Evolutionary conservation across 2,329 filamentous ascomycete genomes (phyloP).

Genomic region (Cadophora gregata): DNA sequence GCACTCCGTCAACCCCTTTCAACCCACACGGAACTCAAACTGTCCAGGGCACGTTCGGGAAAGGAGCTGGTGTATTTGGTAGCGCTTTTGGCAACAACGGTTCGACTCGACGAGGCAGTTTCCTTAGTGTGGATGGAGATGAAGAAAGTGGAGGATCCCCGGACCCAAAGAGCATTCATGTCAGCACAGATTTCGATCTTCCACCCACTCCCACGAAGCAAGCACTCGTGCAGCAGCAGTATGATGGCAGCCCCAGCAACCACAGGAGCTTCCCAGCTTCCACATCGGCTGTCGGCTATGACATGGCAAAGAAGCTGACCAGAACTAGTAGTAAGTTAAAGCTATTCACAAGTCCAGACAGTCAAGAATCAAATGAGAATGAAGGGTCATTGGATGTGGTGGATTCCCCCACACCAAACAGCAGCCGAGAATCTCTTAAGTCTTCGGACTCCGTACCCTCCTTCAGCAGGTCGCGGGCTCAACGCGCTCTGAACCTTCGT

Average conservation of each 20-base stretch:
- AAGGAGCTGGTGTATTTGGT: slow-evolving; percentile 66
- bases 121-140: slow-evolving; percentile 81
- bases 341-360: slow-evolving; percentile 39
- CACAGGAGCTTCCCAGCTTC: slow-evolving; percentile 39
- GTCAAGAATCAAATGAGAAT: slow-evolving; percentile 39
- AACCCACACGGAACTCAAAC: slow-evolving; percentile 59
- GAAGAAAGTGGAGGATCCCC: slow-evolving; percentile 43
- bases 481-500: slow-evolving; percentile 42
- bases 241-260: slow-evolving; percentile 42
- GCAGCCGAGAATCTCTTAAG: slow-evolving; percentile 45
- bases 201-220: slow-evolving; percentile 96
- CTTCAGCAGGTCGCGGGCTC: slow-evolving; percentile 47
- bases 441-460: slow-evolving; percentile 48
- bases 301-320: slow-evolving; percentile 37
- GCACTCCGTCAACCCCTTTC: slow-evolving; percentile 82
- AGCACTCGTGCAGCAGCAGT: slow-evolving; percentile 46
- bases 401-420: slow-evolving; percentile 44
- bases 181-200: slow-evolving; percentile 70
- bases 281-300: slow-evolving; percentile 37
- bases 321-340: slow-evolving; percentile 47
- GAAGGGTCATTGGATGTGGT: slow-evolving; percentile 41
- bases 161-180: slow-evolving; percentile 67
- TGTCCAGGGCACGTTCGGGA: slow-evolving; percentile 55
- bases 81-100: slow-evolving; percentile 52
- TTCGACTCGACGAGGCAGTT: slow-evolving; percentile 63